Percentiles rank a stretch among this genome's conserved stretches.
Evolutionary conservation across 129 eudicot species (phyloP).

Genomic region (Oenanthe sinensis): DNA sequence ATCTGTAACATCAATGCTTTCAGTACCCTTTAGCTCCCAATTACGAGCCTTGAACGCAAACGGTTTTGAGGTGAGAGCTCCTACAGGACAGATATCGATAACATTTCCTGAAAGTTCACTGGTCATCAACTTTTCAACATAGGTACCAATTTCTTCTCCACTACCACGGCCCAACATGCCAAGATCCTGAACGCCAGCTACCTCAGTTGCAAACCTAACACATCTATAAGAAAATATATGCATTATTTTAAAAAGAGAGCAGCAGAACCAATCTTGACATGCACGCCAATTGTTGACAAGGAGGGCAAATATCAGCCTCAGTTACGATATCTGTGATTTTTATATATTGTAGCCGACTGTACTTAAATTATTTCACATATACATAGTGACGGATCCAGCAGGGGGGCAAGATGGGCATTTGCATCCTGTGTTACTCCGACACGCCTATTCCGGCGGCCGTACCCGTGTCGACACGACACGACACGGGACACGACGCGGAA

Average conservation of each 20-base stretch:
- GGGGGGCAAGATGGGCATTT: no score
- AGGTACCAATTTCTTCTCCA: constrained; percentile 98
- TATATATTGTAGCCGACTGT: not conserved
- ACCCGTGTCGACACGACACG: no score
- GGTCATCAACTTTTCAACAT: constrained; percentile 93
- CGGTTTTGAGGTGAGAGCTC: constrained; percentile 96
- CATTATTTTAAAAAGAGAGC: not conserved
- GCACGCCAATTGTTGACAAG: not conserved
- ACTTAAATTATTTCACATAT: not conserved
- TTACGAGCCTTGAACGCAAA: constrained; percentile 97
- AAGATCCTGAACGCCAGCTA: constrained; percentile 96
- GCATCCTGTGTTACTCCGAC: no score
- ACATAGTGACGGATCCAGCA: no score
- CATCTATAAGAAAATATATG: constrained; percentile 38
- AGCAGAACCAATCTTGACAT: not conserved
- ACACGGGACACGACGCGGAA: no score
- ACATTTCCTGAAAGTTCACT: constrained; percentile 99
- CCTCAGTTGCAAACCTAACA: constrained; percentile 89
- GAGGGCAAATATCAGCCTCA: not conserved
- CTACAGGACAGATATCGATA: constrained; percentile 97
- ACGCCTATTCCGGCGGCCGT: no score
- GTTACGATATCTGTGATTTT: not conserved
- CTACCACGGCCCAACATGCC: constrained; percentile 99
- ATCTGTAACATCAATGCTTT: constrained; percentile 94
- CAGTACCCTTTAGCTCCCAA: constrained; percentile 99